Conservation (phyloP, 345 rosid genomes). For the Moricandia arvensis region DNA sequence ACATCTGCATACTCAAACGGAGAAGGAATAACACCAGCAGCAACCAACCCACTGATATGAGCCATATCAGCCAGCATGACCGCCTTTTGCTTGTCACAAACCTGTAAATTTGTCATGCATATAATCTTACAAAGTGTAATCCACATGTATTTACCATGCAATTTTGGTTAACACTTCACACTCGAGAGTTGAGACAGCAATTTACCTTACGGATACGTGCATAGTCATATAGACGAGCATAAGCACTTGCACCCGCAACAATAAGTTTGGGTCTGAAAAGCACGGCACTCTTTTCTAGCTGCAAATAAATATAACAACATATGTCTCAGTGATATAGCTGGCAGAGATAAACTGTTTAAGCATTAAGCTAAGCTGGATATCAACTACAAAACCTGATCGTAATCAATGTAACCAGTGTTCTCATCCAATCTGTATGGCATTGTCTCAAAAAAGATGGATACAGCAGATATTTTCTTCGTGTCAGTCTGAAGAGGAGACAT, state of each 20-base stretch:
- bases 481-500: constrained; percentile 63
- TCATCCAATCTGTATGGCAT: constrained; percentile 96
- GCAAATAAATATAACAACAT: constrained; percentile 34
- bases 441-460: constrained; percentile 91
- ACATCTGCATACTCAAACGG: constrained; percentile 95
- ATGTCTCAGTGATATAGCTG: not conserved
- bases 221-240: constrained; percentile 92
- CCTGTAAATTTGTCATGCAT: constrained; percentile 46
- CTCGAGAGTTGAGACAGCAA: constrained; percentile 10
- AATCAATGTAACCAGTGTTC: constrained; percentile 87
- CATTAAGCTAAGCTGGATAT: constrained; percentile 3
- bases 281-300: constrained; percentile 80
- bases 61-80: constrained; percentile 92
- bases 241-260: constrained; percentile 98
- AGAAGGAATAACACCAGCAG: constrained; percentile 93
- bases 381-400: constrained; percentile 65
- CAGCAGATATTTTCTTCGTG: constrained; percentile 94
- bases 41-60: constrained; percentile 95
- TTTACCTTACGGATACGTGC: constrained; percentile 87
- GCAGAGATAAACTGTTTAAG: not conserved
- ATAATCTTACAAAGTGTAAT: not conserved
- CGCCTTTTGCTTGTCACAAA: constrained; percentile 95
- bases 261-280: constrained; percentile 94
- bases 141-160: not conserved
- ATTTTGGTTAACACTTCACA: not conserved